Conservation (phyloP, 1,139 yeast species). For the Entelexis paramagnoliae region DNA sequence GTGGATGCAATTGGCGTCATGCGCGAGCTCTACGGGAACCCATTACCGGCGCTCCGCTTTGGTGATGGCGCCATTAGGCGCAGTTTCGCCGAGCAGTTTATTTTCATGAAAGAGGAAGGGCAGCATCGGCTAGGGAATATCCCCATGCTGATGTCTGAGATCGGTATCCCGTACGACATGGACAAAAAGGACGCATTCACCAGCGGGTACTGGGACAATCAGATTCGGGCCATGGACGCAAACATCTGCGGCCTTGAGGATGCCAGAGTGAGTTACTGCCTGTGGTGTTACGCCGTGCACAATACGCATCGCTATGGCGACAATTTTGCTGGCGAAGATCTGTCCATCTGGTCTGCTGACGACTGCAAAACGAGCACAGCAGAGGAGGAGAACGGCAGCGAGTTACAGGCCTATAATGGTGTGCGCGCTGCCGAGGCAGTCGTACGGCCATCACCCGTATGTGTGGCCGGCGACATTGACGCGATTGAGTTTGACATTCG, state of each 20-base stretch:
- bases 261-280: slow-evolving; percentile 57
- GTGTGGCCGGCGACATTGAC: slow-evolving; percentile 28
- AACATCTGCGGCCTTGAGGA: slow-evolving; percentile 67
- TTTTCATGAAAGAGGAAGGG: slow-evolving; percentile 55
- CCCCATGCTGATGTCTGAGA: slow-evolving; percentile 67
- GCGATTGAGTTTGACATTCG: slow-evolving; percentile 28
- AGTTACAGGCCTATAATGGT: slow-evolving; percentile 24
- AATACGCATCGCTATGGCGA: slow-evolving; percentile 82
- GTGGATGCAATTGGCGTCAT: slow-evolving; percentile 88
- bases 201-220: slow-evolving; percentile 57
- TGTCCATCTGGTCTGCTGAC: slow-evolving; percentile 73
- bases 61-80: slow-evolving; percentile 73
- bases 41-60: slow-evolving; percentile 64
- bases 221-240: slow-evolving; percentile 78
- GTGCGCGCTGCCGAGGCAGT: slow-evolving; percentile 33
- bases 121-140: slow-evolving; percentile 29
- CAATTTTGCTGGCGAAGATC: slow-evolving; percentile 85
- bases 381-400: neutral
- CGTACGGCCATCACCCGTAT: slow-evolving; percentile 32
- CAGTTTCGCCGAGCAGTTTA: slow-evolving; percentile 57
- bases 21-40: slow-evolving; percentile 64
- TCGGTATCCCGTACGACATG: slow-evolving; percentile 98
- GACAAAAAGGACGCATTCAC: slow-evolving; percentile 53
- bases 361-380: slow-evolving; percentile 31
- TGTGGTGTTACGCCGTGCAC: slow-evolving; percentile 71